Base-by-base conservation (phyloP, 371 early-diverging fungal species). In the Apophysomyces sp. region DNA sequence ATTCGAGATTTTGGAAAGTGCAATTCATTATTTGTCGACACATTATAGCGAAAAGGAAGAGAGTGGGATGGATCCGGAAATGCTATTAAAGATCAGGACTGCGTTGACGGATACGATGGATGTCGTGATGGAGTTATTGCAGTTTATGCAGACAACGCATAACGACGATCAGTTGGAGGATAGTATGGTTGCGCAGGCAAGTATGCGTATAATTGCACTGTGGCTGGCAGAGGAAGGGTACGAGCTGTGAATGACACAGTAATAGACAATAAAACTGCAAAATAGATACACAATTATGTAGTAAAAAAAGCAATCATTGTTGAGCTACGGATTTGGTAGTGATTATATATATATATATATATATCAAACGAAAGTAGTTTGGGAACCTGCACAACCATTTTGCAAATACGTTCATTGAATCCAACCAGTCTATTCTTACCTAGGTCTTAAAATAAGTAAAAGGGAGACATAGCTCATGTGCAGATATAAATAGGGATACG, bases 191-290 rank as follows among this genome's bases (percentile, higher is more conserved):
- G 75, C 76, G 26, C 80, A 77, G 61, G 77, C 80, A 8, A 73
- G 80, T 57, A 75, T 77, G 52, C 65, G 77, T 49, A 67, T 77
- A 9, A 63, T 80, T 3, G 72, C 78, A 0, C 39, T 76, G 24
- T 77, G 76, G 74, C 55, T 81, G 67, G 78, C 81, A 29, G 78
- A 81, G 62, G 78, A 81, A 56, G 76, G 76, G 0, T 76, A 65
- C 51, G 80, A 76, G 44, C 52, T 77, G 56, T 63, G 62, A 52
- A 30, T 40, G 29, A 28, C n/a, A n/a, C n/a, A n/a, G n/a, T n/a
- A n/a, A n/a, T n/a, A n/a, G n/a, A n/a, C n/a, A n/a, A n/a, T n/a
- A n/a, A n/a, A n/a, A n/a, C n/a, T n/a, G n/a, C n/a, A n/a, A n/a
- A n/a, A n/a, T n/a, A n/a, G n/a, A n/a, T n/a, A n/a, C n/a, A n/a